A percentile compares a stretch with the other conserved stretches of the same genome.
phyloP scores from a whole-genome alignment of 768 basidiomycete species.

The Suillus decipiens region DNA sequence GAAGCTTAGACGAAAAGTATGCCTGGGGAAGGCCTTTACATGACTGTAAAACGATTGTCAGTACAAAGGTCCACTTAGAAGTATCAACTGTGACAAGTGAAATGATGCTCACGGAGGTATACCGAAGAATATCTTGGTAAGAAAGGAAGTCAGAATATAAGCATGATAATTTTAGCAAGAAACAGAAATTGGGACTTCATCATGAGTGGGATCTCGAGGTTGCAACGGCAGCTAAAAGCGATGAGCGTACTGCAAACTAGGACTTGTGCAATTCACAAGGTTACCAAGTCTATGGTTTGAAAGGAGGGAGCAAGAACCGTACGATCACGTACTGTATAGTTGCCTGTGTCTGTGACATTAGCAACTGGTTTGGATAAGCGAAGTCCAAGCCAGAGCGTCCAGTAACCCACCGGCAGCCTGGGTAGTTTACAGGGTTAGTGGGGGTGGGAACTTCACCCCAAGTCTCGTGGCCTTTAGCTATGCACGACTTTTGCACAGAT shows the following conservation, averaged over 20 bases:
- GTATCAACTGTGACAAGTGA: neutral
- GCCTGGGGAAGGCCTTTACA: neutral
- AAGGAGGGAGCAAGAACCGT: too few species aligned
- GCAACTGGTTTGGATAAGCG: too few species aligned
- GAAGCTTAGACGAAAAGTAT: neutral
- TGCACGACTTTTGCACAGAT: neutral
- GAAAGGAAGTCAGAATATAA: constrained; percentile 1
- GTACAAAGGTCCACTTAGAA: neutral
- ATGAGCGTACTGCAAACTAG: too few species aligned
- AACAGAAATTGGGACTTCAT: neutral
- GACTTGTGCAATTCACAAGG: too few species aligned
- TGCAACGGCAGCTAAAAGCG: too few species aligned
- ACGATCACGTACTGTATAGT: neutral
- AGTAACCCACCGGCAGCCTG: neutral
- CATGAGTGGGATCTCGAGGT: too few species aligned
- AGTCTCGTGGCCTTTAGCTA: too few species aligned
- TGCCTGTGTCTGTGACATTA: too few species aligned
- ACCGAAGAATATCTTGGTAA: neutral
- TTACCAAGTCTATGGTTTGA: too few species aligned
- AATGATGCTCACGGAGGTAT: neutral
- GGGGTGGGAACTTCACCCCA: too few species aligned
- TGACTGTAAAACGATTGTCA: neutral
- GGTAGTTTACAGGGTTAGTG: too few species aligned
- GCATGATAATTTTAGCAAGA: neutral
- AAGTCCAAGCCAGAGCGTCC: too few species aligned